phyloP scores from a whole-genome alignment of 805 yeast genomes.

The Starmera caribaea region DNA sequence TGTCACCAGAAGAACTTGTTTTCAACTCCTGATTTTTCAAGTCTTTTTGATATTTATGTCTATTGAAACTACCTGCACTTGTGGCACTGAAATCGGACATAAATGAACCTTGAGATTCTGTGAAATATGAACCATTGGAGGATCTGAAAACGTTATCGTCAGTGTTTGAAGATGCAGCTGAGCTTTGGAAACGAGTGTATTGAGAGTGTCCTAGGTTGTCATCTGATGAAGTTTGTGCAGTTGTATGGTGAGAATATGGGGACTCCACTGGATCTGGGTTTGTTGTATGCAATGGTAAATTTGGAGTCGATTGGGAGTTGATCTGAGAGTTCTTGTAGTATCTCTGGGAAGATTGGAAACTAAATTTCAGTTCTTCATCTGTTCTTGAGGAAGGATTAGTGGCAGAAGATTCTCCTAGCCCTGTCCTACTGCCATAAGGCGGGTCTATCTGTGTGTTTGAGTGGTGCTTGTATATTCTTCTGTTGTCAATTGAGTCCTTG shows the following conservation, averaged over 20 bases:
- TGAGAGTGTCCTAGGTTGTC: background rate
- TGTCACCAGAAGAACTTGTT: slow-evolving; percentile 18
- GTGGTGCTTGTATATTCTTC: background rate
- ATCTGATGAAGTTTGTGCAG: slow-evolving; percentile 6
- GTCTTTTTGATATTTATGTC: slow-evolving; percentile 43
- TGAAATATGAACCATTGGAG: slow-evolving; percentile 36
- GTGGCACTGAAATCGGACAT: slow-evolving; percentile 75
- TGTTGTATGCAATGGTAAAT: slow-evolving; percentile 3
- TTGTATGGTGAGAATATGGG: background rate
- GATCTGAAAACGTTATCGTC: slow-evolving; percentile 17
- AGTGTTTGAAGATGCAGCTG: slow-evolving; percentile 1
- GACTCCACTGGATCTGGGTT: background rate
- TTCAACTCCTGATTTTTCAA: slow-evolving; percentile 18
- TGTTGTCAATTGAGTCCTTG: background rate
- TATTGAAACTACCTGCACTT: slow-evolving; percentile 74
- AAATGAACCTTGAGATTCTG: slow-evolving; percentile 35
- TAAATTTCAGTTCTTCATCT: slow-evolving; percentile 17
- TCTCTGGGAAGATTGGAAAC: slow-evolving; percentile 17
- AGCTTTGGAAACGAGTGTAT: slow-evolving; percentile 7
- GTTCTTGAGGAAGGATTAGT: background rate
- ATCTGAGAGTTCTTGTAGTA: slow-evolving; percentile 7
- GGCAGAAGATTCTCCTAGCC: background rate
- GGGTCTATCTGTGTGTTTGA: background rate
- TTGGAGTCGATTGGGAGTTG: background rate
- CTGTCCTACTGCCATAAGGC: background rate